Percentiles rank a stretch among this genome's conserved stretches.
Evolutionary conservation across 2,329 filamentous ascomycete species (phyloP).

Genomic region (Juglanconis oblonga): DNA sequence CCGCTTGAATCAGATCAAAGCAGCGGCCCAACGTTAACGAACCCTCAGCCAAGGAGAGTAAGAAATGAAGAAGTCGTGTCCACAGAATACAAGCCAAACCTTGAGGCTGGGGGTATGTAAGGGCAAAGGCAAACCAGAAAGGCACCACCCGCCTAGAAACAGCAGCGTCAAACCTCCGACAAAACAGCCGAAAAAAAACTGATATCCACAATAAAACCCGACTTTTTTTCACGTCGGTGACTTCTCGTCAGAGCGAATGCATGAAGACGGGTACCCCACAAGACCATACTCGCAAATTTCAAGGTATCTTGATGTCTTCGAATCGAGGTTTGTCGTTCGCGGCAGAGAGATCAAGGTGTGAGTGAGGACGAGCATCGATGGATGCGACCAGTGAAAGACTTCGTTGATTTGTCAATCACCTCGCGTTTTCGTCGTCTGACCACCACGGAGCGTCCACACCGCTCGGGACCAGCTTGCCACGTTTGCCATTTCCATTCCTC

Average conservation of each 20-base stretch:
- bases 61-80: constrained; percentile 15
- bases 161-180: constrained; percentile 10
- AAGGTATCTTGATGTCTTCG: not conserved
- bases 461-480: no score
- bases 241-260: not conserved
- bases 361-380: no score
- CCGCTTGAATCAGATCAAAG: not conserved
- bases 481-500: not conserved
- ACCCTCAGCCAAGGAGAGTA: constrained; percentile 8
- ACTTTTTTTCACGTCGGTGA: not conserved
- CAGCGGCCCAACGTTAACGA: not conserved
- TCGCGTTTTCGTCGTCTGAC: no score
- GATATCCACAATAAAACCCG: not conserved
- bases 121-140: constrained; percentile 16
- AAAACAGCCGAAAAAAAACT: not conserved
- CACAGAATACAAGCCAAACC: constrained; percentile 16
- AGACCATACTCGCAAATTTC: not conserved
- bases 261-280: not conserved
- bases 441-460: not conserved
- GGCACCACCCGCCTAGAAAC: not conserved
- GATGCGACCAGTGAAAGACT: no score
- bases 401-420: not conserved
- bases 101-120: constrained; percentile 2
- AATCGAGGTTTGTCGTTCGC: not conserved
- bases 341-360: no score